Base-by-base conservation (phyloP, 441 rosid species). In the Rhodomyrtus psidioides region DNA sequence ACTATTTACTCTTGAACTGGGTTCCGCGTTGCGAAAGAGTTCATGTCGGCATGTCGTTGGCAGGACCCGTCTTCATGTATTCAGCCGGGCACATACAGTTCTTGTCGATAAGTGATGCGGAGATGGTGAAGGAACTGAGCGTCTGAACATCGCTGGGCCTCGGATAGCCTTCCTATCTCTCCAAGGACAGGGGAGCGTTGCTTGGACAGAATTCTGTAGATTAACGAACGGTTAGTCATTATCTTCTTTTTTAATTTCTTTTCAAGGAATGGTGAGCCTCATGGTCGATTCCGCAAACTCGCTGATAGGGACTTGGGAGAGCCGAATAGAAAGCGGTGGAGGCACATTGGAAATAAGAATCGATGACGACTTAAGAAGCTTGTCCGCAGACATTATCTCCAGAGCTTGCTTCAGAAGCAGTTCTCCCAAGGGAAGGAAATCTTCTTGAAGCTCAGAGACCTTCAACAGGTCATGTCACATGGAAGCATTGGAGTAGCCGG, bases 321-420 rank as follows among this genome's bases (percentile, higher is more conserved):
- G 85, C 30, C 84, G 84, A 82, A 87, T 93, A 46, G 91, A 88
- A 34, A 49, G 83, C 16, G 90, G 59, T 30, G 90, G 89, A 28
- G 92, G 89, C 51, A 70, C 42, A 46, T 90, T 86, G 15, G 90
- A 91, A 27, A 91, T 95, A 19, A 86, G 88, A 84, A 87, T 94
- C 0, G 95, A 92, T 30, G 89, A 34, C 24, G 91, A 91, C 82
- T 81, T 93, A 86, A 91, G 91, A 88, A 87, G 89, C 74, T 88
- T 93, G 23, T 88, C 94, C 19, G 96, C 92, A 13, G 95, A 93
- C 83, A 87, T 94, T 21, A 92, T 94, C 53, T 91, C 95, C 23
- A 92, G 89, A 76, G 92, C 94, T 81, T 93, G 95, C 87, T 95
- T 95, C 70, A 95, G 96, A 6, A 93, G 96, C 91, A 90, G 84